phyloP scores from a whole-genome alignment of 768 basidiomycete genomes.

The Podaxis sp. region DNA sequence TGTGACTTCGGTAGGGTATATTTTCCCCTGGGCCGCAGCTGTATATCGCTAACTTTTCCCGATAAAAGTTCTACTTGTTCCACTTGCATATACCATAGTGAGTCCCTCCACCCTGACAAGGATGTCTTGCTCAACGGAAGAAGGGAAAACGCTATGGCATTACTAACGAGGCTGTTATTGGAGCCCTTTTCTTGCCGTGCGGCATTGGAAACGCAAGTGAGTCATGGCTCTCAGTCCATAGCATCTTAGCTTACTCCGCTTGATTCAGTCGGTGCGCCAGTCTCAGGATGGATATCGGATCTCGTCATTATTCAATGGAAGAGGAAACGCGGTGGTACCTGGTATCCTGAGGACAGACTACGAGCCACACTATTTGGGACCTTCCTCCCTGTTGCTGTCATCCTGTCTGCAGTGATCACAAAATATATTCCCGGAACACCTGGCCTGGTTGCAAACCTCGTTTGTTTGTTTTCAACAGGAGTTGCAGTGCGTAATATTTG shows the following conservation, averaged over 20 bases:
- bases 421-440: conserved; percentile 42
- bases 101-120: conserved; percentile 16
- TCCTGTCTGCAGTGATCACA: conserved; percentile 45
- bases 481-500: conserved; percentile 5
- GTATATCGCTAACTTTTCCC: not conserved
- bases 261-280: conserved; percentile 50
- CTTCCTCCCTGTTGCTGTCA: conserved; percentile 46
- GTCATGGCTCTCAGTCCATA: not conserved
- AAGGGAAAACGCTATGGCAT: conserved; percentile 59
- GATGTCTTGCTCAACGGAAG: not conserved
- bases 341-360: conserved; percentile 69
- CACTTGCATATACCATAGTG: conserved; percentile 66
- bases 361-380: conserved; percentile 46
- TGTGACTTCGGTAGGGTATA: conserved; percentile 35
- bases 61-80: conserved; percentile 47
- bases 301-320: conserved; percentile 44
- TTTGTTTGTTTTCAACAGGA: conserved; percentile 14
- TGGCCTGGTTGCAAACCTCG: conserved; percentile 28
- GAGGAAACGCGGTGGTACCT: conserved; percentile 44
- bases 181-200: conserved; percentile 54
- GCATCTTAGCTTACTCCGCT: not conserved
- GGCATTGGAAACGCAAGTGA: conserved; percentile 57
- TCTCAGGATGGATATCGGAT: conserved; percentile 61
- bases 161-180: conserved; percentile 51
- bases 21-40: conserved; percentile 37